phyloP scores from a whole-genome alignment of 2,329 filamentous ascomycete genomes.

The Penicillium sp. region DNA sequence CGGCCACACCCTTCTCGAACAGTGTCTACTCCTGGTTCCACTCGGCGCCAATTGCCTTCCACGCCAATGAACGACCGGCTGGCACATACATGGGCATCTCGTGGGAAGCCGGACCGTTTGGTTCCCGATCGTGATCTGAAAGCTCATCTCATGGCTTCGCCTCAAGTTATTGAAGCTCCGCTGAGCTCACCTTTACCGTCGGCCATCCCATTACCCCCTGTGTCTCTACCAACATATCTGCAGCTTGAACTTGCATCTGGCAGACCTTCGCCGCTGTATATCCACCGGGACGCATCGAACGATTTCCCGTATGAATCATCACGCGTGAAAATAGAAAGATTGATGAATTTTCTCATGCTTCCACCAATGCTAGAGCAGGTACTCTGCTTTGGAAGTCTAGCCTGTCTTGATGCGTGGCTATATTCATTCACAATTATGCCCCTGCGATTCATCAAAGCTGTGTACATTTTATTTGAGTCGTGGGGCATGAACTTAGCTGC shows the following conservation, averaged over 20 bases:
- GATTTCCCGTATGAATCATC: constrained; percentile 88
- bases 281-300: constrained; percentile 58
- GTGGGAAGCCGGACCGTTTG: constrained; percentile 36
- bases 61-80: constrained; percentile 34
- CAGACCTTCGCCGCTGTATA: constrained; percentile 63
- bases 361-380: constrained; percentile 81
- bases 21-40: constrained; percentile 39
- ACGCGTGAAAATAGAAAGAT: constrained; percentile 84
- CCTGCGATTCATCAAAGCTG: constrained; percentile 79
- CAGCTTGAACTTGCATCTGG: constrained; percentile 65
- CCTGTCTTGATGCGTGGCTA: constrained; percentile 93
- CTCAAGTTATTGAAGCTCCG: constrained; percentile 32
- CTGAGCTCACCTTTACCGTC: constrained; percentile 52
- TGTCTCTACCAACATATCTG: constrained; percentile 67
- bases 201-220: constrained; percentile 61
- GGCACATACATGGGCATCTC: constrained; percentile 35
- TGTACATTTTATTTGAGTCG: constrained; percentile 75
- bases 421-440: constrained; percentile 96
- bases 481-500: constrained; percentile 72
- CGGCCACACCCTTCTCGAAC: constrained; percentile 36
- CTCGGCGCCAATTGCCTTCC: constrained; percentile 33
- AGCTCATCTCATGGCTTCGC: constrained; percentile 25
- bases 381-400: constrained; percentile 82
- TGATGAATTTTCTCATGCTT: constrained; percentile 84
- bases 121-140: constrained; percentile 38